Conservation (phyloP, 148 eudicot genomes). For the Selenicereus undatus region DNA sequence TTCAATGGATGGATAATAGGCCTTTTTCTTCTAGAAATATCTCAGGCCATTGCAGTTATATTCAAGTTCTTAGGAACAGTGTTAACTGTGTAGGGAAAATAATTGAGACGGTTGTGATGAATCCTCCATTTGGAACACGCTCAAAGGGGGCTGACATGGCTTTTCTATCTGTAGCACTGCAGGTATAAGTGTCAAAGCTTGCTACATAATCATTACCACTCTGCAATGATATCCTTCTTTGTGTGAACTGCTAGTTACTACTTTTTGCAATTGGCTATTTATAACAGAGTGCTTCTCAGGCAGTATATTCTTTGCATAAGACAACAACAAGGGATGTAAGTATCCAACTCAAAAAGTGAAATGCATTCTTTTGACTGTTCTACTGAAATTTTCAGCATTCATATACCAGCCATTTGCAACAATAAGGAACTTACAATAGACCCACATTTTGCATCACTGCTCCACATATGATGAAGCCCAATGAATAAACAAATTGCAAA, state of each 20-base stretch:
- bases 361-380: not conserved
- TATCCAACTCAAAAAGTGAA: not conserved
- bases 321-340: constrained; percentile 90
- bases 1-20: too few relatives aligned
- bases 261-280: not conserved
- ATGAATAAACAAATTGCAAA: not conserved
- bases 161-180: constrained; percentile 69
- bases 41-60: not conserved
- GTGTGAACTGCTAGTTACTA: not conserved
- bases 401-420: not conserved
- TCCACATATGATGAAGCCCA: not conserved
- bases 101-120: constrained; percentile 91
- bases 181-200: constrained; percentile 35
- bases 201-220: not conserved
- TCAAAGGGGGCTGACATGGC: constrained; percentile 97
- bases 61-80: constrained; percentile 12
- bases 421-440: not conserved
- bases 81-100: constrained; percentile 39
- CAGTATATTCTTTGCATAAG: constrained; percentile 95
- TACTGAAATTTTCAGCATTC: not conserved
- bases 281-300: constrained; percentile 73
- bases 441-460: not conserved
- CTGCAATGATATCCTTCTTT: not conserved
- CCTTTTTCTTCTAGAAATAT: not conserved
- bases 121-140: constrained; percentile 98